Conservation (phyloP, 345 rosid genomes). For the Bruguiera parviflora region DNA sequence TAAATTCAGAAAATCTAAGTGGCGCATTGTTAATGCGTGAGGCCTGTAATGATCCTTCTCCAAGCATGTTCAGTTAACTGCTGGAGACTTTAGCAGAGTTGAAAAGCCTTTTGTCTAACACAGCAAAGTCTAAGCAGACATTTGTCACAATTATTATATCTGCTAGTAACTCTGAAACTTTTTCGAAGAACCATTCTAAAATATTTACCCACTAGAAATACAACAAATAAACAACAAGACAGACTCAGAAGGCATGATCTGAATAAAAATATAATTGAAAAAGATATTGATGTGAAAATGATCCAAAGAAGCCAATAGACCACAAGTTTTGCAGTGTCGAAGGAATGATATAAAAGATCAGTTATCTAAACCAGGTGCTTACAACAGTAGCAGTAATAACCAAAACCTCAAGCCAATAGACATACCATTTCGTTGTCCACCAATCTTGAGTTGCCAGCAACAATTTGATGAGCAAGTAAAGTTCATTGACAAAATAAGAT, state of each 20-base stretch:
- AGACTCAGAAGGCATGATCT: too few relatives aligned
- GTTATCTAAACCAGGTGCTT: too few relatives aligned
- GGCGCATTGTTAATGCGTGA: background rate
- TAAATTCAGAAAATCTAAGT: background rate
- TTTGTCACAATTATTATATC: background rate
- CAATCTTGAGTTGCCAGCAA: slow-evolving; percentile 46
- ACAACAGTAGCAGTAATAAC: too few relatives aligned
- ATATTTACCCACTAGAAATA: background rate
- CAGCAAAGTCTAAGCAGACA: background rate
- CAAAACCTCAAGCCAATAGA: slow-evolving; percentile 8
- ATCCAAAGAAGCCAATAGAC: too few relatives aligned
- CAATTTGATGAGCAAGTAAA: slow-evolving; percentile 18
- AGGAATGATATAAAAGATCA: background rate
- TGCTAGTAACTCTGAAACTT: background rate
- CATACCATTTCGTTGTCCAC: slow-evolving; percentile 83
- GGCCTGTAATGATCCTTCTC: background rate
- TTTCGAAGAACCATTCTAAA: background rate
- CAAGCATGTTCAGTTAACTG: too few relatives aligned
- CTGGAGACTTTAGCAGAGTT: too few relatives aligned
- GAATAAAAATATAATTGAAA: too few relatives aligned
- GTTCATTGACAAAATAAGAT: slow-evolving; percentile 23
- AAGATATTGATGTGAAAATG: too few relatives aligned
- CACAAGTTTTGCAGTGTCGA: background rate
- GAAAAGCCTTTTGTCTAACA: too few relatives aligned
- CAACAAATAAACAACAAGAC: too few relatives aligned